Base-by-base conservation (phyloP, 2,329 filamentous ascomycete species). In the Cyphellophora europaea region DNA sequence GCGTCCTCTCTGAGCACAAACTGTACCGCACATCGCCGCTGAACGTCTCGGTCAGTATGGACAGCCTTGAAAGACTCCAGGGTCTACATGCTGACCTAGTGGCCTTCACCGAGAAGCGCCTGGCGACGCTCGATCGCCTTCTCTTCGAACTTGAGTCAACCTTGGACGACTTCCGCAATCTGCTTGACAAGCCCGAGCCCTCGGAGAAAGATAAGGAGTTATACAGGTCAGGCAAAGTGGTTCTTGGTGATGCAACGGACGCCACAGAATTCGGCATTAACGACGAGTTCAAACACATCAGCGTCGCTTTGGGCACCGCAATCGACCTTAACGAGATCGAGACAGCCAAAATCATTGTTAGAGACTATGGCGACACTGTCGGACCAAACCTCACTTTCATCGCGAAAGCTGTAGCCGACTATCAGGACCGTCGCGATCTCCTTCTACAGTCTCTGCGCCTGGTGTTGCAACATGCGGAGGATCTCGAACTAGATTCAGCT, bases 291-390 rank as follows among this genome's bases (percentile, higher is more conserved):
- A 78, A 89, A 53, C 81, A 94, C 57, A 77, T 81, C 48, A 75
- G 79, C 15, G 68, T 93, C 19, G 75, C 85, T 49, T 69, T 98
- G 23, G 83, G 89, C 36, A 88, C 96, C 57, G 84, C 86, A 48
- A 69, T 95, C 42, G 79, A 94, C 51, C 69, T 98, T 34, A 88
- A 98, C 60, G 93, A 98, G 59, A 56, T 93, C 38, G 76, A 91
- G 49, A 82, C 89, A 12, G 83, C 86, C 6, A 71, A 73, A 47
- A 72, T 91, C 32, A 75, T 93, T 38, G 65, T 93, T 33, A 77
- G 80, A 36, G 71, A 77, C 23, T 79, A 88, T 48, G 69, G 30
- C 13, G 38, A 40, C 30, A 14, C 77, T 11, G 67, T 74, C 29
- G 66, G 74, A 11, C 67, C 87, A 4, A 85, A 85, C 41, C 76